Evolutionary conservation across 2,329 filamentous ascomycete species (phyloP).

Genomic region (Acephala macrosclerotiorum): DNA sequence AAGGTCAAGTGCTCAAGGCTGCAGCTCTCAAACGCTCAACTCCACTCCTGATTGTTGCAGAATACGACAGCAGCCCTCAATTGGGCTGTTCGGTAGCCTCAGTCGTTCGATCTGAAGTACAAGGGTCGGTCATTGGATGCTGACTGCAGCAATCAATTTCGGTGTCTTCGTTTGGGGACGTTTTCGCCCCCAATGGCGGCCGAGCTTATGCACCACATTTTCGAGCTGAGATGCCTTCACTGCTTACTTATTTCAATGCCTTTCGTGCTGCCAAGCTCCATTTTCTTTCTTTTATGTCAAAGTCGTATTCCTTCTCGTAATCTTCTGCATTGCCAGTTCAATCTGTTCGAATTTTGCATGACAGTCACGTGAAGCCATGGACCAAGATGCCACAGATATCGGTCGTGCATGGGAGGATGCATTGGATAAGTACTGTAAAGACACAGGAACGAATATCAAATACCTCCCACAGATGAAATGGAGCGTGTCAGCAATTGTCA

Average conservation of each 20-base stretch:
- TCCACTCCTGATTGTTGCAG: neutral
- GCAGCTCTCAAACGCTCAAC: neutral
- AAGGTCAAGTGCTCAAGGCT: neutral
- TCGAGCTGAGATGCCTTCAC: neutral
- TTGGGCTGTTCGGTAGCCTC: neutral
- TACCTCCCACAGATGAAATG: constrained; percentile 18
- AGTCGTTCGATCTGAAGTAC: neutral
- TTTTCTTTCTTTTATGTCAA: neutral
- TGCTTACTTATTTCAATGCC: neutral
- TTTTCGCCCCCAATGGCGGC: neutral
- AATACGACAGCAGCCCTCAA: neutral
- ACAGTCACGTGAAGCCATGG: constrained; percentile 4
- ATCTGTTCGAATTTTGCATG: neutral
- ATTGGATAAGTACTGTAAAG: constrained; percentile 6
- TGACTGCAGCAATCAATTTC: constrained; percentile 2
- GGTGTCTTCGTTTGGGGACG: neutral
- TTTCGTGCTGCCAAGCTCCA: neutral
- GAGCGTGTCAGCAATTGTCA: constrained; percentile 8
- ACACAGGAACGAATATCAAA: constrained; percentile 15
- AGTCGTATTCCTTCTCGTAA: neutral
- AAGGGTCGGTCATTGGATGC: neutral
- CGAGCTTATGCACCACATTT: neutral
- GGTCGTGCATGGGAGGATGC: constrained; percentile 10
- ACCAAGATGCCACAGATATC: constrained; percentile 4
- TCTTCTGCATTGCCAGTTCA: neutral